Conservation (phyloP, 2,329 filamentous ascomycete species). For the Colletotrichum orchidophilum region DNA sequence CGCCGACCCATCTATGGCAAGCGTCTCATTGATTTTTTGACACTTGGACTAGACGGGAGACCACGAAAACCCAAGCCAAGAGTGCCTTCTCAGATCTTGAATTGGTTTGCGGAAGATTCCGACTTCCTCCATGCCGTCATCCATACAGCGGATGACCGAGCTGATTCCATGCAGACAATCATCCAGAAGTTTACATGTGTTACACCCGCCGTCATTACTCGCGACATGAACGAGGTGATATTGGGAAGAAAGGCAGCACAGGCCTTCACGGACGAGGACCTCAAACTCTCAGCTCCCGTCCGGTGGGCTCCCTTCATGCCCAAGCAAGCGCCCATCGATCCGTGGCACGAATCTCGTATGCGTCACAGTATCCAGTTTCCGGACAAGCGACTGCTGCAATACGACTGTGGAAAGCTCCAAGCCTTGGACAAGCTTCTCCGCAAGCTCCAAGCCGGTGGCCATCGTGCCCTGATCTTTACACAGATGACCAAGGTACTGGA, state of each 20-base stretch:
- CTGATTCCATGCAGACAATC: slow-evolving; percentile 75
- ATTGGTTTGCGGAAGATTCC: slow-evolving; percentile 80
- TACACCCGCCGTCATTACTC: slow-evolving; percentile 86
- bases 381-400: slow-evolving; percentile 94
- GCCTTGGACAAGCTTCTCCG: slow-evolving; percentile 87
- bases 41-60: slow-evolving; percentile 67
- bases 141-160: slow-evolving; percentile 78
- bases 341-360: slow-evolving; percentile 94
- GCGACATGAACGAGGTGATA: slow-evolving; percentile 75
- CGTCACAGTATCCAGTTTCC: slow-evolving; percentile 95
- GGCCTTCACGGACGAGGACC: slow-evolving; percentile 64
- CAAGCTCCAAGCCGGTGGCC: slow-evolving; percentile 86
- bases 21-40: slow-evolving; percentile 79
- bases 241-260: slow-evolving; percentile 69
- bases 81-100: slow-evolving; percentile 69
- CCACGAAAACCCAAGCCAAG: slow-evolving; percentile 69
- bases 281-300: slow-evolving; percentile 65
- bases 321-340: slow-evolving; percentile 70
- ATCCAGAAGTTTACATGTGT: slow-evolving; percentile 92
- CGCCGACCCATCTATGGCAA: slow-evolving; percentile 84
- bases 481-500: slow-evolving; percentile 99
- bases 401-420: slow-evolving; percentile 97
- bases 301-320: slow-evolving; percentile 66
- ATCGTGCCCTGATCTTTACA: slow-evolving; percentile 96
- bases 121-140: slow-evolving; percentile 72